Conservation (phyloP, 2,329 filamentous ascomycete species). For the Alternaria longipes region DNA sequence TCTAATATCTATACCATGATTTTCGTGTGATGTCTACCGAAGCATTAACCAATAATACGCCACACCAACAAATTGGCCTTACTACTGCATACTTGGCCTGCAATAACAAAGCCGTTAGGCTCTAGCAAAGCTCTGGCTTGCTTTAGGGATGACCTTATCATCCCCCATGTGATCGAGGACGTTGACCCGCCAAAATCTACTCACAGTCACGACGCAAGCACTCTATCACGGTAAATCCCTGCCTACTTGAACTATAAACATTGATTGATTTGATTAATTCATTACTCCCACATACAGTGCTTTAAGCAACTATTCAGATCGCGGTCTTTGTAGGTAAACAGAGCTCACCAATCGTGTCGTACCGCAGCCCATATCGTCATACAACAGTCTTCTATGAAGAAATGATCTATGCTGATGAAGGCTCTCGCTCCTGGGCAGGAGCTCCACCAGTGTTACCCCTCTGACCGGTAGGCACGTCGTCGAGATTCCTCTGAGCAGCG, state of each 20-base stretch:
- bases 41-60: background rate
- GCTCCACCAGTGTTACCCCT: conserved; percentile 44
- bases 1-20: background rate
- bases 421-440: conserved; percentile 48
- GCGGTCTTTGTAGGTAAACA: background rate
- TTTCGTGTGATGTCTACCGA: too few species aligned
- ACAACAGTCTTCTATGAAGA: background rate
- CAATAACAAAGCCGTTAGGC: too few species aligned
- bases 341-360: background rate
- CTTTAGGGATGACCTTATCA: background rate
- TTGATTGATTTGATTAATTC: background rate
- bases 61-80: too few species aligned
- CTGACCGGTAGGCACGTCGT: conserved; percentile 47
- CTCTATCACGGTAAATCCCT: too few species aligned
- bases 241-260: background rate
- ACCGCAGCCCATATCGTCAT: background rate
- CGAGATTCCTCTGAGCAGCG: conserved; percentile 51
- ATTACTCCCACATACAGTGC: background rate
- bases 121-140: too few species aligned
- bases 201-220: too few species aligned
- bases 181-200: too few species aligned
- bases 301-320: too few species aligned
- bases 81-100: too few species aligned
- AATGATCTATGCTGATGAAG: conserved; percentile 14
- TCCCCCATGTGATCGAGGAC: background rate